These are phyloP conservation scores for Leccinum arenicola DNA, from an alignment of 768 basidiomycete genomes.

Conservation along the genomic window DNA sequence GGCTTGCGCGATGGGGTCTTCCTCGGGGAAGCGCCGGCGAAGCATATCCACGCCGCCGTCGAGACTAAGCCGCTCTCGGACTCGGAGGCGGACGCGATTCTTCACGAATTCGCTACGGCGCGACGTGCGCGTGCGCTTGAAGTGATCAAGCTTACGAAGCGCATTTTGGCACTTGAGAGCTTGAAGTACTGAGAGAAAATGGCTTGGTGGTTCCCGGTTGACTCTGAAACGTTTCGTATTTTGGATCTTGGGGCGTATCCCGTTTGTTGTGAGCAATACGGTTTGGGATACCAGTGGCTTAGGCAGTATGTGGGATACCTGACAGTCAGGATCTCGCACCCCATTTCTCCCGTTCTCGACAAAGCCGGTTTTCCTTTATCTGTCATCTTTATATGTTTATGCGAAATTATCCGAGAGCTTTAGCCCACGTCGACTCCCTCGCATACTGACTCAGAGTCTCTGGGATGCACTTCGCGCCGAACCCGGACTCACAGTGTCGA, in stretches of 20 bases:
- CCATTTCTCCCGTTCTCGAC: too few relatives aligned
- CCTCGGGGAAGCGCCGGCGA: constrained; percentile 40
- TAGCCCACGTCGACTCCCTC: too few relatives aligned
- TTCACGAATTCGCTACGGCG: constrained; percentile 34
- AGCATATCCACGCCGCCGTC: constrained; percentile 30
- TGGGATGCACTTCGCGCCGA: too few relatives aligned
- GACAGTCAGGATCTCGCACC: not conserved
- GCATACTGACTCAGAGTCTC: too few relatives aligned
- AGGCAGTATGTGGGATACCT: constrained; percentile 10
- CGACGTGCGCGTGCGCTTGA: constrained; percentile 41
- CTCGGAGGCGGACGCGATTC: constrained; percentile 31
- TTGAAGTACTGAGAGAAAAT: constrained; percentile 17
- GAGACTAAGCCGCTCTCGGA: constrained; percentile 7
- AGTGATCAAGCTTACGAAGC: constrained; percentile 42
- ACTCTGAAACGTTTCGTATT: constrained; percentile 27
- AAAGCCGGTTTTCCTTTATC: too few relatives aligned
- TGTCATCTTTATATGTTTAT: too few relatives aligned
- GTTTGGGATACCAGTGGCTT: constrained; percentile 24
- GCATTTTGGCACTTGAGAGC: constrained; percentile 25
- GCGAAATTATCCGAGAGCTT: too few relatives aligned
- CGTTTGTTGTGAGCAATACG: constrained; percentile 9
- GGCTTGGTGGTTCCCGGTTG: constrained; percentile 26
- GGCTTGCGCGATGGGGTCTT: constrained; percentile 47
- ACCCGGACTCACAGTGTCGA: too few relatives aligned
- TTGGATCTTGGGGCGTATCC: constrained; percentile 19